Base-by-base conservation (phyloP, 2,329 filamentous ascomycete genomes). In the Stromatinia cepivora region DNA sequence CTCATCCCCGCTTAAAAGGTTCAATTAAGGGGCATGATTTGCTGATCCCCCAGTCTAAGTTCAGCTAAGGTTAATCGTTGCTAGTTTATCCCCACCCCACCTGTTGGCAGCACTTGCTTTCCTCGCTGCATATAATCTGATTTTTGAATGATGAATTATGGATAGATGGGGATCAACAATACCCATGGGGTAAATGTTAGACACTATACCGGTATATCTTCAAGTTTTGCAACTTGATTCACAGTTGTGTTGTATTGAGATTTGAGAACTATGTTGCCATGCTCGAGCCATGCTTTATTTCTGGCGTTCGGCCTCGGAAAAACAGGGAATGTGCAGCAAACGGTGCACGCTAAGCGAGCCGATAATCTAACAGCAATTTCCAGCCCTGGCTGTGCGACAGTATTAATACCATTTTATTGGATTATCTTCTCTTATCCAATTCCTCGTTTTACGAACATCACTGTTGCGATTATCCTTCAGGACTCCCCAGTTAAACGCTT, bases 341-440 rank as follows among this genome's bases (percentile, higher is more conserved):
- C 22, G 13, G 22, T 28, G 4, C 28, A 42, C 13, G 25, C 13
- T 36, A 50, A 36, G 20, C 45, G 59, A 62, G 11, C 59, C 31
- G 20, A 46, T 46, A 28, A 61, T 34, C 17, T 13, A 17, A 61
- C 42, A 48, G 58, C 58, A 61, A 61, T 61, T n/a, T 31, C 25
- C 39, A 28, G 4, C 25, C 22, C 25, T 48, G 11, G 11, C 20
- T 31, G 2, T 5, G 42, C n/a, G n/a, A n/a, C n/a, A n/a, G n/a
- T n/a, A n/a, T n/a, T n/a, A n/a, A n/a, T 46, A 20, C 45, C 22
- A 36, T n/a, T 25, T 28, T 36, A 11, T 17, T 45, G 59, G 59
- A 31, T 36, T 6, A 50, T 4, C 6, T 48, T 17, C 20, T 62
- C 31, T 62, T 9, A 3, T 25, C 46, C 17, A 20, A 50, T 36